These are phyloP conservation scores for Volvox carteri DNA, from an alignment of 163 green algal species.

Conservation along the genomic window DNA sequence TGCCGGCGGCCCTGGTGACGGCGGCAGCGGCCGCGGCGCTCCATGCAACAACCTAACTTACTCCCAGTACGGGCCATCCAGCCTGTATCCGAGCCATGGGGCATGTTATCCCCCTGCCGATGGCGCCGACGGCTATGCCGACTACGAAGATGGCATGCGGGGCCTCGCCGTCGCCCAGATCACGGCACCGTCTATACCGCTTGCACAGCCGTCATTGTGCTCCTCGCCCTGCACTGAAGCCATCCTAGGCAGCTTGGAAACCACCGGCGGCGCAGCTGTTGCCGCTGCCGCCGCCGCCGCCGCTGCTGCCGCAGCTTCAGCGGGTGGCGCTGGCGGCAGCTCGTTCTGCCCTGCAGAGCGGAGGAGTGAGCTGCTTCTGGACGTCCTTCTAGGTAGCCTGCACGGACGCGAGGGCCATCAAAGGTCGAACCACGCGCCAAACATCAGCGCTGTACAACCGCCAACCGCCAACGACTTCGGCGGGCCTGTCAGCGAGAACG, in stretches of 20 bases:
- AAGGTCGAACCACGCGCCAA: not conserved
- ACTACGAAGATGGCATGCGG: not conserved
- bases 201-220: no score
- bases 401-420: not conserved
- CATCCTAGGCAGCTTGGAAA: not conserved
- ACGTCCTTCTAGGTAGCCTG: not conserved
- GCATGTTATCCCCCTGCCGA: not conserved
- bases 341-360: slow-evolving; percentile 10
- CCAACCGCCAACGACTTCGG: not conserved
- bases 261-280: not conserved
- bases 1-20: not conserved
- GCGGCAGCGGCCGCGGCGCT: no score
- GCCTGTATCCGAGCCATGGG: not conserved
- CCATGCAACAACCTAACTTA: not conserved
- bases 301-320: not conserved
- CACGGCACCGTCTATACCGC: not conserved
- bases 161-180: not conserved
- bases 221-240: not conserved
- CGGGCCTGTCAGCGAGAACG: no score
- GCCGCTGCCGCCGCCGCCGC: not conserved
- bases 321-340: not conserved
- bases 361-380: slow-evolving; percentile 5
- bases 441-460: no score
- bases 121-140: not conserved
- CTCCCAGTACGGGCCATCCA: not conserved